phyloP scores from a whole-genome alignment of 495 filamentous ascomycete species.

The Annulohypoxylon nitens region DNA sequence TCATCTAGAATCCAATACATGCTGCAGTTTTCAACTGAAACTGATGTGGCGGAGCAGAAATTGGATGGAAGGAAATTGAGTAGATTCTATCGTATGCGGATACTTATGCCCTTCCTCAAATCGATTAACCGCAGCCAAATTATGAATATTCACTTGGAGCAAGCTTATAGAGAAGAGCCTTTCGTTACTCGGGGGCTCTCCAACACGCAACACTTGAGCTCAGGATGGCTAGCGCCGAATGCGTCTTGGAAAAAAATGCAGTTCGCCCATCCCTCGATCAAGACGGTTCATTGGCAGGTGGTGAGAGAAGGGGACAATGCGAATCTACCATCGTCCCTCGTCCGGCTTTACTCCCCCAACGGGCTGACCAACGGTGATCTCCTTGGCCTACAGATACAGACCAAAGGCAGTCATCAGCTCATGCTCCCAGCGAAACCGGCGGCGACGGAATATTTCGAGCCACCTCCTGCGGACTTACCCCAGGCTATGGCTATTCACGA shows the following conservation, averaged over 20 bases:
- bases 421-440: neutral
- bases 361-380: slow-evolving; percentile 11
- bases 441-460: neutral
- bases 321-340: neutral
- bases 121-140: too few relatives aligned
- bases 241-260: slow-evolving; percentile 30
- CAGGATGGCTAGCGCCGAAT: neutral
- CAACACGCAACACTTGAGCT: neutral
- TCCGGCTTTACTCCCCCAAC: slow-evolving; percentile 10
- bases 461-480: neutral
- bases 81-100: too few relatives aligned
- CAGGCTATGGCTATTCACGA: neutral
- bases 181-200: neutral
- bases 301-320: neutral
- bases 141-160: too few relatives aligned
- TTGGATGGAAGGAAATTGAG: too few relatives aligned
- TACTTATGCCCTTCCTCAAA: too few relatives aligned
- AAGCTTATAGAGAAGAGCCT: too few relatives aligned
- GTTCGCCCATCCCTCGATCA: slow-evolving; percentile 13
- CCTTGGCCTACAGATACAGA: neutral
- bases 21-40: too few relatives aligned
- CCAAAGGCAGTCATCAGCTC: neutral
- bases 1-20: too few relatives aligned
- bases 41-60: too few relatives aligned
- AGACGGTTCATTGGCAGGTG: slow-evolving; percentile 12